A percentile compares a stretch with the other conserved stretches of the same genome.
Evolutionary conservation across 768 basidiomycete species (phyloP).

Genomic region (Pulveroboletus frians): DNA sequence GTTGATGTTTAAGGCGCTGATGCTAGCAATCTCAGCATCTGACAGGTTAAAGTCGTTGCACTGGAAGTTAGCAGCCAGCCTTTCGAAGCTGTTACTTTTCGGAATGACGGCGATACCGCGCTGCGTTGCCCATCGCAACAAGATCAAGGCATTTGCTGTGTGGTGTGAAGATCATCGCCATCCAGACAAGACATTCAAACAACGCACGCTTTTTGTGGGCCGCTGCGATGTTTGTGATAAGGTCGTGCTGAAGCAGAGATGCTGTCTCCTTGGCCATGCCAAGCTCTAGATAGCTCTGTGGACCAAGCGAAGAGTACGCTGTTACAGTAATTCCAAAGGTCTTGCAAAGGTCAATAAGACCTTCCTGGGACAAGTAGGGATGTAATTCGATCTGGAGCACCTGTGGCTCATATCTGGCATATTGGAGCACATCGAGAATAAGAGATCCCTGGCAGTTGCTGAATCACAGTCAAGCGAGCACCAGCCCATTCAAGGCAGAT

Average conservation of each 20-base stretch:
- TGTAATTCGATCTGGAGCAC: slow-evolving; percentile 60
- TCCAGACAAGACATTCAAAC: not conserved
- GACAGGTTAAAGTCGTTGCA: slow-evolving; percentile 46
- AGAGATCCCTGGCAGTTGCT: slow-evolving; percentile 74
- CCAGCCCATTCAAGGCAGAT: not conserved
- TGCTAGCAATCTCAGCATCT: slow-evolving; percentile 50
- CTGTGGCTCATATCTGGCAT: slow-evolving; percentile 60
- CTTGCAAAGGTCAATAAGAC: slow-evolving; percentile 40
- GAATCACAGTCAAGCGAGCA: slow-evolving; percentile 1
- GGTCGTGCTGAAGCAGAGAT: slow-evolving; percentile 51
- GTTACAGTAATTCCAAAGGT: slow-evolving; percentile 46
- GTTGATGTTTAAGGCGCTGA: slow-evolving; percentile 57
- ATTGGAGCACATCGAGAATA: slow-evolving; percentile 71
- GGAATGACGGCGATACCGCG: slow-evolving; percentile 71
- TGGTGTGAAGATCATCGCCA: slow-evolving; percentile 1
- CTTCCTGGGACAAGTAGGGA: slow-evolving; percentile 49
- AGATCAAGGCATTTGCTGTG: slow-evolving; percentile 51
- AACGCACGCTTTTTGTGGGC: slow-evolving; percentile 49
- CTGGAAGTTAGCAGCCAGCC: slow-evolving; percentile 43
- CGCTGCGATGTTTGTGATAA: slow-evolving; percentile 41
- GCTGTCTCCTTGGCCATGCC: slow-evolving; percentile 46
- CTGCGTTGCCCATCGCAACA: slow-evolving; percentile 78
- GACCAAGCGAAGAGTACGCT: slow-evolving; percentile 54
- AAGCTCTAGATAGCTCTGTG: slow-evolving; percentile 60
- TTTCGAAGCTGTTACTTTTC: slow-evolving; percentile 49